phyloP scores from a whole-genome alignment of 2,329 filamentous ascomycete species.

The Exophiala sp. region DNA sequence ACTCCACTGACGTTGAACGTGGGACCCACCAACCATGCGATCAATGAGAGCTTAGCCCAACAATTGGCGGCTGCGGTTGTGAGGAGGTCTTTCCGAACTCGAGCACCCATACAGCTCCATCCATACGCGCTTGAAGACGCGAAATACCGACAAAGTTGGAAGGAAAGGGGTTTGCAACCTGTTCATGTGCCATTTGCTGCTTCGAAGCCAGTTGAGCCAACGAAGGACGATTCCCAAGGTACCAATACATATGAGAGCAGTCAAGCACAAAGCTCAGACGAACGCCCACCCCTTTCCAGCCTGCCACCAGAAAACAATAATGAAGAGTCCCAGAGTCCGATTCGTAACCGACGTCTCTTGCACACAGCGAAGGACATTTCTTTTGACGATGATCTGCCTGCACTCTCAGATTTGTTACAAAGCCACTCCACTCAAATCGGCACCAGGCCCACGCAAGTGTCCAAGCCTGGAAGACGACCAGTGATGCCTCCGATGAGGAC shows the following conservation, averaged over 20 bases:
- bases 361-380: constrained; percentile 7
- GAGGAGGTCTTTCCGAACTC: constrained; percentile 35
- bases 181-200: constrained; percentile 33
- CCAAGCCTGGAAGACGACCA: not conserved
- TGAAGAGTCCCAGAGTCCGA: constrained; percentile 33
- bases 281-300: constrained; percentile 14
- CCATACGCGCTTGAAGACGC: constrained; percentile 47
- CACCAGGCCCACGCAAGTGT: not conserved
- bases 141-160: constrained; percentile 41
- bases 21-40: not conserved
- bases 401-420: constrained; percentile 18
- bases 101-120: constrained; percentile 48
- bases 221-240: constrained; percentile 17
- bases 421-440: not conserved
- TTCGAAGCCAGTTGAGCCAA: not conserved
- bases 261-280: constrained; percentile 8
- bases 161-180: constrained; percentile 42
- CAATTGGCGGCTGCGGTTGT: not conserved
- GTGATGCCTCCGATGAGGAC: not conserved
- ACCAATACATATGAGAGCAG: constrained; percentile 22
- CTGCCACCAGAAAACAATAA: constrained; percentile 35
- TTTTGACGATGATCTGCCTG: constrained; percentile 20
- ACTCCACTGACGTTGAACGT: not conserved
- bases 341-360: constrained; percentile 16
- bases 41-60: not conserved